These are phyloP conservation scores for Trichoderma gracile DNA, from an alignment of 2,329 filamentous ascomycete species.

Conservation along the genomic window DNA sequence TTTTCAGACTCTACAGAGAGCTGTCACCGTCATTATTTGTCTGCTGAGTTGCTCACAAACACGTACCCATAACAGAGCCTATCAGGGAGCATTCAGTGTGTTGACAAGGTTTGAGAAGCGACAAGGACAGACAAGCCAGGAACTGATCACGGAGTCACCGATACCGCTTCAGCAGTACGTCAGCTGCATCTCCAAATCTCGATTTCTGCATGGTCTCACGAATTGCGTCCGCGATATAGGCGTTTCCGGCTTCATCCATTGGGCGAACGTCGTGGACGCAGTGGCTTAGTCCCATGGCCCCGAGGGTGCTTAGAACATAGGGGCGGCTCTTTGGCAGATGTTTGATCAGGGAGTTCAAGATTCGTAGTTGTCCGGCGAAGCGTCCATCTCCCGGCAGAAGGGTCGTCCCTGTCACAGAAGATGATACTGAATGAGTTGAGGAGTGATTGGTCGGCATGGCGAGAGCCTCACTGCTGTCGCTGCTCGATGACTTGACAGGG, in stretches of 20 bases:
- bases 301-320: neutral
- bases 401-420: neutral
- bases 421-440: too few relatives aligned
- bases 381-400: slow-evolving; percentile 10
- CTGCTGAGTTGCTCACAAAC: too few relatives aligned
- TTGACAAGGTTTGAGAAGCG: too few relatives aligned
- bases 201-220: slow-evolving; percentile 12
- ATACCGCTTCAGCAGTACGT: slow-evolving; percentile 2
- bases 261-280: slow-evolving; percentile 7
- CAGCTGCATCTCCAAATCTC: neutral
- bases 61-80: too few relatives aligned
- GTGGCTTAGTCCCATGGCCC: slow-evolving; percentile 3
- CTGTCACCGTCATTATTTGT: too few relatives aligned
- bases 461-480: neutral
- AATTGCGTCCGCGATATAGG: slow-evolving; percentile 1
- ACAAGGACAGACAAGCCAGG: too few relatives aligned
- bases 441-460: neutral
- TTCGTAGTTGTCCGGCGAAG: neutral
- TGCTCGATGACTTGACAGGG: neutral
- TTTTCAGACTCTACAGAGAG: too few relatives aligned
- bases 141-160: neutral
- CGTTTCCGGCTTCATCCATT: slow-evolving; percentile 1
- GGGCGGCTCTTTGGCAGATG: neutral
- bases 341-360: slow-evolving; percentile 4
- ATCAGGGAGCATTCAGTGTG: too few relatives aligned